Conservation (phyloP, 176 grass and related monocot species). For the Zoysia pacifica region DNA sequence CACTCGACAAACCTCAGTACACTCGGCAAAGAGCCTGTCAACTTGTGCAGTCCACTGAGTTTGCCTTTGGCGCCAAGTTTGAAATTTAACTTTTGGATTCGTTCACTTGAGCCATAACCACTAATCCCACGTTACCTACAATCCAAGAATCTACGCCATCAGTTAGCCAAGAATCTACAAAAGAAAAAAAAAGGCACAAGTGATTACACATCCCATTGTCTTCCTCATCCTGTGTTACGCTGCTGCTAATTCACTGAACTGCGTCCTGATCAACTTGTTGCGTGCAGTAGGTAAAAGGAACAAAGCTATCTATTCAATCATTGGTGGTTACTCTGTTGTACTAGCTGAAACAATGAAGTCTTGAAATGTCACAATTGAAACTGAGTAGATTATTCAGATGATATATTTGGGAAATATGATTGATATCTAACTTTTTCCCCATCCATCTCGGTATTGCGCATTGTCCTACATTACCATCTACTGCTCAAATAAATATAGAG, state of each 20-base stretch:
- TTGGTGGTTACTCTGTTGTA: slow-evolving; percentile 3
- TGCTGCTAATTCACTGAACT: not conserved
- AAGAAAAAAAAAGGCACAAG: not conserved
- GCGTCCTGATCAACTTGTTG: not conserved
- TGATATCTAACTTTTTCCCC: not conserved
- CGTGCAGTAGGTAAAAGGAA: slow-evolving; percentile 1
- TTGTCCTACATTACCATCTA: not conserved
- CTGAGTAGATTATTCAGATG: not conserved
- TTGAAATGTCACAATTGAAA: not conserved
- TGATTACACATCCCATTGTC: not conserved
- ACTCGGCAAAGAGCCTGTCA: too few relatives aligned
- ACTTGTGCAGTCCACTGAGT: not conserved
- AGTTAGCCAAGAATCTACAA: slow-evolving; percentile 25
- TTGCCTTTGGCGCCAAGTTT: slow-evolving; percentile 43
- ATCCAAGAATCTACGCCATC: slow-evolving; percentile 34
- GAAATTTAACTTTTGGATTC: not conserved
- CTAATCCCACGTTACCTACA: slow-evolving; percentile 35
- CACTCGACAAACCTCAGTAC: too few relatives aligned
- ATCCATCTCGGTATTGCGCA: not conserved
- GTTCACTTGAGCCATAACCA: slow-evolving; percentile 11
- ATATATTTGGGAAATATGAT: not conserved
- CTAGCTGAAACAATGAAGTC: not conserved
- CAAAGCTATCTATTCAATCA: slow-evolving; percentile 5
- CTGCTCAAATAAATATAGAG: too few relatives aligned
- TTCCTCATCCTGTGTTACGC: not conserved